Percentiles rank a stretch among this genome's conserved stretches.
phyloP scores from a whole-genome alignment of 2,329 filamentous ascomycete genomes.

The Alternaria triticimaculans region DNA sequence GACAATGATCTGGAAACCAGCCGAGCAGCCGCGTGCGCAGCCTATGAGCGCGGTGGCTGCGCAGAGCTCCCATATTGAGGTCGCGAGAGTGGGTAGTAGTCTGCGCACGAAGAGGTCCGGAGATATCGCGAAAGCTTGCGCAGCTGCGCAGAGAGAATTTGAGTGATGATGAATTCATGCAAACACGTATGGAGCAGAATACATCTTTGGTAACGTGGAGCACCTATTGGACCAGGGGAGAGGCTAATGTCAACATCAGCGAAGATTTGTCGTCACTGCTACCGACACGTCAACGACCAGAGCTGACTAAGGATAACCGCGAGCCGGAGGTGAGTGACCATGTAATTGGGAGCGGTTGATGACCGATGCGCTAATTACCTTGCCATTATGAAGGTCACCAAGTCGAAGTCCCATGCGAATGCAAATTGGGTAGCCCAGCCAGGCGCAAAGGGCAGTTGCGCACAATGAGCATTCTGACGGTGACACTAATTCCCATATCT shows the following conservation, averaged over 20 bases:
- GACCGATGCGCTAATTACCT: background rate
- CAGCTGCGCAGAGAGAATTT: background rate
- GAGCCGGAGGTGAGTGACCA: background rate
- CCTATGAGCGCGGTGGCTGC: background rate
- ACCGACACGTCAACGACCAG: background rate
- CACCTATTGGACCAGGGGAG: background rate
- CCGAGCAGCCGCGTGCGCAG: background rate
- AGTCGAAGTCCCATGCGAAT: background rate
- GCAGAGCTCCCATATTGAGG: background rate
- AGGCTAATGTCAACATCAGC: background rate
- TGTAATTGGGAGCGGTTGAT: background rate
- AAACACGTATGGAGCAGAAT: background rate
- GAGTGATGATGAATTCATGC: background rate
- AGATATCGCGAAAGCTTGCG: background rate
- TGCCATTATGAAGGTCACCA: background rate
- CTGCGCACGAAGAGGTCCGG: background rate
- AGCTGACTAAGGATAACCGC: background rate
- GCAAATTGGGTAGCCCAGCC: background rate
- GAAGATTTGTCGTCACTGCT: background rate
- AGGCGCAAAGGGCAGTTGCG: too few species aligned
- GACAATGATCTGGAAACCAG: conserved; percentile 19
- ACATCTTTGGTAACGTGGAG: background rate
- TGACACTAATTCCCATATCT: too few species aligned
- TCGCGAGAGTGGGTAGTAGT: background rate
- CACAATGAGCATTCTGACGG: background rate